Evolutionary conservation across 1,284 basidiomycete genomes (phyloP), one percentile per base, ranked within the genome.

Genomic region (Pterula multifida): DNA sequence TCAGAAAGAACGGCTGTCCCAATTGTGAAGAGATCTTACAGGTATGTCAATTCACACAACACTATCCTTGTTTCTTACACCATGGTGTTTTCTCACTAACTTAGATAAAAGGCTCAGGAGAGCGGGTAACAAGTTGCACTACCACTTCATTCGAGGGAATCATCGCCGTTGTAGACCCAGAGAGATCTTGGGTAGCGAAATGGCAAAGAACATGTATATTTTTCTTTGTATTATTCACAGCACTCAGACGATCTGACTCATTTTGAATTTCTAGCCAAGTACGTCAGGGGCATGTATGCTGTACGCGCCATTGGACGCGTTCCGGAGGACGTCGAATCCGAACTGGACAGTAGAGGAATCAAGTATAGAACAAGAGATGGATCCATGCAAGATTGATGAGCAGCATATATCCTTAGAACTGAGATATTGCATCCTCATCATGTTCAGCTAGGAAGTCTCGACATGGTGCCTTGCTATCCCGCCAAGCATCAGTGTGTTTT

Each of bases 11-110:
- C 44, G 95, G 95, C 2, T 98, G 95, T 63, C 95, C 95, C 35
- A 98, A 98, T 63, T 98, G 95, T 65, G 95, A 98, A 60, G 89
- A 95, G 59, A 76, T 95, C 57, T 79, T 98, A 64, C 86, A 94
- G 71, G 95, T 93, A 46, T 49, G 68, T 56, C 23, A 17, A 6
- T 17, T 17, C 21, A 15, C 3, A 24, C n/a, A 23, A 3, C 11
- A 24, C 13, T 26, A 6, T 49, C 2, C 15, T 23, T 48, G 28
- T 23, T 44, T 45, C 12, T 35, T 21, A 15, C 4, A 26, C 22
- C 23, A 19, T 36, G 42, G 22, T 42, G n/a, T 44, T 25, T 32
- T 9, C 26, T 15, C 28, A n/a, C 42, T 39, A 28, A 15, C 19
- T 21, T 44, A 35, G 25, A 19, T 21, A 25, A 3, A 36, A 6